Evolutionary conservation across 2,329 filamentous ascomycete genomes (phyloP), one percentile per base, ranked within the genome.

Genomic region (Colletotrichum agaves): DNA sequence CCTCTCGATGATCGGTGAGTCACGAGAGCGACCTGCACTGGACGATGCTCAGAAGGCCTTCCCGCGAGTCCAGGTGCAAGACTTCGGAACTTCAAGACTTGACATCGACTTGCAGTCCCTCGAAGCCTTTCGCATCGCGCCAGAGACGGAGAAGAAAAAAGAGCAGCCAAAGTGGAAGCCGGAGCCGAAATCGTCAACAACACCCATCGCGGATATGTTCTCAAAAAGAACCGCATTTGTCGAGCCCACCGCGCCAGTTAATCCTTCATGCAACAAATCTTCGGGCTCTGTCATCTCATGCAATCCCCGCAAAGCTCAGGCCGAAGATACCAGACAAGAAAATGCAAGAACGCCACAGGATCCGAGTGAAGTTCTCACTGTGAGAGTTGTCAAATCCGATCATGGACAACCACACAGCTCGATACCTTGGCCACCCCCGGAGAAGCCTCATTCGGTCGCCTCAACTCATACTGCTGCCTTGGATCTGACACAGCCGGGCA

Each of bases 121-220:
- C 6, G 63, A 67, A 52, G 63, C 63, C 17, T 67, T 67, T 44
- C 63, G 63, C 60, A 39, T 21, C 13, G 59, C 44, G 6, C 50
- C 19, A 15, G 35, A 61, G 35, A 13, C 39, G 21, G 37, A 23
- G 27, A 27, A 31, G 10, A 35, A 57, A 15, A 46, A 56, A 44
- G 17, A 12, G 43, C 10, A 47, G 49, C 27, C 27, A n/a, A 21
- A n/a, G 15, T 23, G 33, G n/a, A 39, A 31, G 35, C 52, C 59
- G 17, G 44, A 31, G n/a, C 23, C 19, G 43, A 50, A 59, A 17
- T 63, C 63, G 6, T 57, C 63, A 19, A 63, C 44, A 35, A 67
- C 63, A 17, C 63, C 63, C 8, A 67, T 67, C 46, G 63, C 63
- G 21, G 63, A 67, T 27, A 67, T 67, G 60, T 67, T 67, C 37